Evolutionary conservation across 2,329 filamentous ascomycete genomes (phyloP).

Genomic region (Thyridium curvatum): DNA sequence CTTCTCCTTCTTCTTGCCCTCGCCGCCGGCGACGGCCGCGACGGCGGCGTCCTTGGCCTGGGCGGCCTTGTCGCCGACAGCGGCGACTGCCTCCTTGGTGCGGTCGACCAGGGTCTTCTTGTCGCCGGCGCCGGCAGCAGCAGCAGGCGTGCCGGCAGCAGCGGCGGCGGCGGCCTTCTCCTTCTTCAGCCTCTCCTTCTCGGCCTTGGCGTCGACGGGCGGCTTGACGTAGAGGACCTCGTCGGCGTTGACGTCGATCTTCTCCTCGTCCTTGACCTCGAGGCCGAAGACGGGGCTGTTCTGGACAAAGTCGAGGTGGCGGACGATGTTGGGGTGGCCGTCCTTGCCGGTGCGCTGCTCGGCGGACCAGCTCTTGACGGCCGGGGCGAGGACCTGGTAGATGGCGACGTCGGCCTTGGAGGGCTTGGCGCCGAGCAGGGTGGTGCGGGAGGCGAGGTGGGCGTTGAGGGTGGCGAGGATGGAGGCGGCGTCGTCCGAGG

Average conservation of each 20-base stretch:
- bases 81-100: slow-evolving; percentile 51
- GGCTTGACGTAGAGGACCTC: slow-evolving; percentile 85
- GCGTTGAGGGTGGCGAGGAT: slow-evolving; percentile 77
- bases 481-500: slow-evolving; percentile 42
- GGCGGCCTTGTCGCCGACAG: slow-evolving; percentile 42
- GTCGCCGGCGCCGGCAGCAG: slow-evolving; percentile 33
- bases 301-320: slow-evolving; percentile 91
- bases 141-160: slow-evolving; percentile 35
- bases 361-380: slow-evolving; percentile 71
- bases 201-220: slow-evolving; percentile 82
- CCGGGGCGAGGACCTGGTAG: slow-evolving; percentile 70
- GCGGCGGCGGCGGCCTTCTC: slow-evolving; percentile 72
- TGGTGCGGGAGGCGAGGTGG: slow-evolving; percentile 83
- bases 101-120: slow-evolving; percentile 49
- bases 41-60: slow-evolving; percentile 39
- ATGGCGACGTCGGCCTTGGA: slow-evolving; percentile 81
- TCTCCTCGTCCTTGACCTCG: slow-evolving; percentile 63
- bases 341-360: slow-evolving; percentile 87
- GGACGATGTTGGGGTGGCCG: slow-evolving; percentile 85
- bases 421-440: slow-evolving; percentile 82
- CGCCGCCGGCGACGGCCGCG: slow-evolving; percentile 21
- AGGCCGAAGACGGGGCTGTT: slow-evolving; percentile 73
- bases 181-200: slow-evolving; percentile 96
- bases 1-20: slow-evolving; percentile 77
- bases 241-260: slow-evolving; percentile 71